phyloP scores from a whole-genome alignment of 805 yeast genomes.

The Danielia oregonensis region DNA sequence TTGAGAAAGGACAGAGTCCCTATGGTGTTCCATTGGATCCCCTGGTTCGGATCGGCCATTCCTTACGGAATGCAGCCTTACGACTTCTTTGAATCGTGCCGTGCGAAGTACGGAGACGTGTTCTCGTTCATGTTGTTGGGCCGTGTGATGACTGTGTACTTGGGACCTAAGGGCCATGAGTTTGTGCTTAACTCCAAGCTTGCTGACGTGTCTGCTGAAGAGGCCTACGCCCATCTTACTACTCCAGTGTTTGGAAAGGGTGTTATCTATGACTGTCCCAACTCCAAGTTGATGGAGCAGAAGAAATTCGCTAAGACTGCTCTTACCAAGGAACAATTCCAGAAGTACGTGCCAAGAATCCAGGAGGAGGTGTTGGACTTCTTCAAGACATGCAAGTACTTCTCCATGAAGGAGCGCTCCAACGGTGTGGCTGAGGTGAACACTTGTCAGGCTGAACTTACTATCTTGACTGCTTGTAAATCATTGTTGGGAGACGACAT shows the following conservation, averaged over 20 bases:
- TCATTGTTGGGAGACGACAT: constrained; percentile 88
- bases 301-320: constrained; percentile 94
- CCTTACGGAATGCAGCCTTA: constrained; percentile 92
- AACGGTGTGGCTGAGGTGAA: constrained; percentile 63
- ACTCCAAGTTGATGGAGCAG: constrained; percentile 92
- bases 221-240: constrained; percentile 92
- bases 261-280: constrained; percentile 95
- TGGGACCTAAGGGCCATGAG: constrained; percentile 98
- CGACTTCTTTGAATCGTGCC: constrained; percentile 76
- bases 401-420: constrained; percentile 33
- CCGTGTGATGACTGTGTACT: constrained; percentile 87
- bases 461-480: constrained; percentile 94
- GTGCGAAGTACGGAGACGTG: constrained; percentile 84
- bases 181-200: constrained; percentile 88
- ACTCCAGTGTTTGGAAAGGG: constrained; percentile 99
- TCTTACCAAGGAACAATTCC: constrained; percentile 79
- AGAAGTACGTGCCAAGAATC: constrained; percentile 82
- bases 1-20: constrained; percentile 82
- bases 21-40: constrained; percentile 85
- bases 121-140: constrained; percentile 90
- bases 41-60: constrained; percentile 93
- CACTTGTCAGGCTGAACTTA: constrained; percentile 88
- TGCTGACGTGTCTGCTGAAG: constrained; percentile 91
- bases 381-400: constrained; percentile 51
- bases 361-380: constrained; percentile 71